phyloP scores from a whole-genome alignment of 2,329 filamentous ascomycete genomes.

The Colletotrichum coccodes region DNA sequence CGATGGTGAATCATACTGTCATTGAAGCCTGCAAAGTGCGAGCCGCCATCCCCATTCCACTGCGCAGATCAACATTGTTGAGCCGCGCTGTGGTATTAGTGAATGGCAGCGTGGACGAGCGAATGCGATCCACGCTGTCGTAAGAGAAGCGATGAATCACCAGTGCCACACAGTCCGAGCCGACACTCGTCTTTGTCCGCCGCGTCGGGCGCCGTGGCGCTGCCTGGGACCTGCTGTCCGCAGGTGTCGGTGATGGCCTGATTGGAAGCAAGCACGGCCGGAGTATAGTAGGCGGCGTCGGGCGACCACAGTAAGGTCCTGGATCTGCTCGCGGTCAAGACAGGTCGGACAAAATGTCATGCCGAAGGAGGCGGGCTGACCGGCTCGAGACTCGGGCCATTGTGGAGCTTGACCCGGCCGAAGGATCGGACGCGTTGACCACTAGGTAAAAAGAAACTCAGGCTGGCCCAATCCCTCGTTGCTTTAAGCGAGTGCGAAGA shows the following conservation, averaged over 20 bases:
- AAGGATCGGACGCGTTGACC: not conserved
- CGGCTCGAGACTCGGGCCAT: not conserved
- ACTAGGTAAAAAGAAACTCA: too few relatives aligned
- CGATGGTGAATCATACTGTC: not conserved
- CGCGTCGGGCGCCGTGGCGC: not conserved
- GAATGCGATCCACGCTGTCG: not conserved
- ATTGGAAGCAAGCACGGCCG: not conserved
- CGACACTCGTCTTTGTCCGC: not conserved
- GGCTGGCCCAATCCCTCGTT: too few relatives aligned
- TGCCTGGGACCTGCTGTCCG: not conserved
- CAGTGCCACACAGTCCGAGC: not conserved
- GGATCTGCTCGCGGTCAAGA: not conserved
- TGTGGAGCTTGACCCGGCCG: conserved; percentile 7
- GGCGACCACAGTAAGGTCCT: too few relatives aligned
- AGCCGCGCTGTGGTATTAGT: not conserved
- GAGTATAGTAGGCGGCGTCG: too few relatives aligned
- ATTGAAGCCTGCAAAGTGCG: not conserved
- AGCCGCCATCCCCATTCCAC: too few relatives aligned
- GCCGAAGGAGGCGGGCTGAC: conserved; percentile 13
- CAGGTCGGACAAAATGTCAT: conserved; percentile 17
- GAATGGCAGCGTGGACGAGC: not conserved
- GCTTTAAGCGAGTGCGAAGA: not conserved
- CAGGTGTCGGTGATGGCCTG: not conserved
- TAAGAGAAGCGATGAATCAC: not conserved
- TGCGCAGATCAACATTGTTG: not conserved